Conservation (phyloP, 2,329 filamentous ascomycete genomes). For the Escovopsis weberi region DNA sequence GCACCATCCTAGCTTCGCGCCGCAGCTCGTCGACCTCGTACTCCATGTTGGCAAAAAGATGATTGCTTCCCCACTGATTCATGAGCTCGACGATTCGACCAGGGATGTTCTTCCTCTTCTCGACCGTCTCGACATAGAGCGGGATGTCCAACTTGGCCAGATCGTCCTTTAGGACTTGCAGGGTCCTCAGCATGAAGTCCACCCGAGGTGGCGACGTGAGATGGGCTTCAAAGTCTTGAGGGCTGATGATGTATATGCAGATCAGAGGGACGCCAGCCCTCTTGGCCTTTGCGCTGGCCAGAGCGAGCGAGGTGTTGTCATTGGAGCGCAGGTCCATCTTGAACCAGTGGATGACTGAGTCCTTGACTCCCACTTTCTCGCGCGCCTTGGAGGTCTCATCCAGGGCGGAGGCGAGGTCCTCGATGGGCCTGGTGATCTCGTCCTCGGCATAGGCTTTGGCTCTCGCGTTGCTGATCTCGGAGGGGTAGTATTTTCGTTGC, state of each 20-base stretch:
- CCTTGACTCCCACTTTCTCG: constrained; percentile 34
- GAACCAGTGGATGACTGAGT: constrained; percentile 78
- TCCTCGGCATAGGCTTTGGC: constrained; percentile 60
- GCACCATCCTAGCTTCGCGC: constrained; percentile 55
- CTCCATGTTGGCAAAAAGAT: constrained; percentile 72
- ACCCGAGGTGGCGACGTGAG: constrained; percentile 56
- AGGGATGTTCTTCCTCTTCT: constrained; percentile 48
- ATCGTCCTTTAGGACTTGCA: constrained; percentile 50
- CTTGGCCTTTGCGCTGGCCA: constrained; percentile 52
- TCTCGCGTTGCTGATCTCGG: constrained; percentile 71
- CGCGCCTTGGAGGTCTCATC: constrained; percentile 42
- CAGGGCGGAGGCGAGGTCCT: constrained; percentile 47
- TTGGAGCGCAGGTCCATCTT: constrained; percentile 61
- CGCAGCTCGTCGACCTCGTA: constrained; percentile 86
- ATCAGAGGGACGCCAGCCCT: constrained; percentile 57
- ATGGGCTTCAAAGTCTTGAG: constrained; percentile 75
- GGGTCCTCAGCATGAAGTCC: constrained; percentile 64
- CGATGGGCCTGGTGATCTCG: constrained; percentile 57
- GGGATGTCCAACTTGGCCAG: constrained; percentile 62
- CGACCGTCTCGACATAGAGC: constrained; percentile 57
- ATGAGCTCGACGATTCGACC: constrained; percentile 49
- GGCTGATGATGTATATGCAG: constrained; percentile 64
- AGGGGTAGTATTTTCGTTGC: constrained; percentile 64
- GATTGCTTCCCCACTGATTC: constrained; percentile 55
- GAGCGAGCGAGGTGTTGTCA: constrained; percentile 59